Evolutionary conservation across 1,284 basidiomycete genomes (phyloP), one percentile per base, ranked within the genome.

Genomic region (Cystobasidium sp.): DNA sequence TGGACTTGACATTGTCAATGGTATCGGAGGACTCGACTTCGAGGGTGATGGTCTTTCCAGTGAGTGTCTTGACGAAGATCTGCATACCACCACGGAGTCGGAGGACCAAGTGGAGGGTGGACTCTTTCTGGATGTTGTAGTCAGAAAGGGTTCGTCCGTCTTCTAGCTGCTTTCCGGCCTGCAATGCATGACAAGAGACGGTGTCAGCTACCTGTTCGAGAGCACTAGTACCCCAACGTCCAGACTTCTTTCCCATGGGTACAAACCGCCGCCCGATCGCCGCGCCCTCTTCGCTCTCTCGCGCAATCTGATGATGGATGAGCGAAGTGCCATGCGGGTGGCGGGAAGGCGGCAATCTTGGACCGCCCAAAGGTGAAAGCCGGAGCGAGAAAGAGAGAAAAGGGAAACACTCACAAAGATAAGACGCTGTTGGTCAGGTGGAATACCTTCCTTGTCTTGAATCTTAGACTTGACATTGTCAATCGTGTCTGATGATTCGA

Each of bases 361-460:
- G 49, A 41, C 31, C 31, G 31, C 39, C 41, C 49, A 49, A 46
- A 16, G 51, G 5, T 20, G 6, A 3, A 18, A 22, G 64, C 9
- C 12, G 62, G 3, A 18, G 1, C 6, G 3, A 47, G 53, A 10
- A 6, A 52, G 24, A 18, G 39, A 37, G 49, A 51, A 16, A 4
- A 7, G 24, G n/a, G 24, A 24, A 43, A 6, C 20, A 68, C 75
- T 64, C 24, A 71, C 70, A 79, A 95, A 95, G 85, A 95, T 95
- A 79, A 94, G 87, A 81, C 93, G 91, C 83, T 95, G 93, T 84
- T 94, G 93, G 85, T 94, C 92, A 78, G 92, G 92, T 76, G 93
- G 93, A 71, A 78, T 79, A 76, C 77, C 85, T 81, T 86, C 85
- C 84, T 86, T 86, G 82, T 86, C 85, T 82, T 86, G 85, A 81